phyloP scores from a whole-genome alignment of 2,329 filamentous ascomycete genomes.

The Hortaea werneckii region DNA sequence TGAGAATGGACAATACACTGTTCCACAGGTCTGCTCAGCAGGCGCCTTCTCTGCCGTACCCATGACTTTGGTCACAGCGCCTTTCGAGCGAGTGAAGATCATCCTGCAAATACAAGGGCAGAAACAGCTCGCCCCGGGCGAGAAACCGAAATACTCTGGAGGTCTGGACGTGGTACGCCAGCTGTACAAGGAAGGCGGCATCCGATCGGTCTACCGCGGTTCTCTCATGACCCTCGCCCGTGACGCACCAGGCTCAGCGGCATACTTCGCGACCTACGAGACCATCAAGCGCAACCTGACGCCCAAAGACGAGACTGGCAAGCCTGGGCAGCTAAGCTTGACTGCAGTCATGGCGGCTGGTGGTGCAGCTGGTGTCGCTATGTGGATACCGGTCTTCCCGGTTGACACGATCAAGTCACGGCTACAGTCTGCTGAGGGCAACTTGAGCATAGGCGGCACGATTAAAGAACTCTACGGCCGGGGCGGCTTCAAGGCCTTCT shows the following conservation, averaged over 20 bases:
- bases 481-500: slow-evolving; percentile 85
- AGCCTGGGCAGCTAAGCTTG: slow-evolving; percentile 67
- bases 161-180: slow-evolving; percentile 85
- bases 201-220: slow-evolving; percentile 87
- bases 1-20: slow-evolving; percentile 61
- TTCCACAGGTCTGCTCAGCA: slow-evolving; percentile 79
- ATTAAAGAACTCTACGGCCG: slow-evolving; percentile 71
- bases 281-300: slow-evolving; percentile 82
- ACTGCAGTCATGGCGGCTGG: slow-evolving; percentile 76
- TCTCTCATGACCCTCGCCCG: slow-evolving; percentile 82
- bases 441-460: slow-evolving; percentile 68
- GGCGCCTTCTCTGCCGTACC: slow-evolving; percentile 97
- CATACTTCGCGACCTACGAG: slow-evolving; percentile 97
- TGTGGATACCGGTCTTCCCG: slow-evolving; percentile 99
- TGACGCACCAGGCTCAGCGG: slow-evolving; percentile 84
- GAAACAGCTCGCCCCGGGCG: slow-evolving; percentile 70
- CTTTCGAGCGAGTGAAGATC: slow-evolving; percentile 97
- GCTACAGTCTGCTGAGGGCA: slow-evolving; percentile 81
- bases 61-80: slow-evolving; percentile 96
- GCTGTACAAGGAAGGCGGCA: slow-evolving; percentile 81
- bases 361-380: slow-evolving; percentile 83
- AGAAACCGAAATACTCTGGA: slow-evolving; percentile 86
- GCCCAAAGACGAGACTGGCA: slow-evolving; percentile 65
- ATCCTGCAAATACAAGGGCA: slow-evolving; percentile 96
- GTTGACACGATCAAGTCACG: slow-evolving; percentile 93